Percentiles rank a stretch among this genome's conserved stretches.
Evolutionary conservation across 2,329 filamentous ascomycete genomes (phyloP).

Genomic region (Calonectria montana): DNA sequence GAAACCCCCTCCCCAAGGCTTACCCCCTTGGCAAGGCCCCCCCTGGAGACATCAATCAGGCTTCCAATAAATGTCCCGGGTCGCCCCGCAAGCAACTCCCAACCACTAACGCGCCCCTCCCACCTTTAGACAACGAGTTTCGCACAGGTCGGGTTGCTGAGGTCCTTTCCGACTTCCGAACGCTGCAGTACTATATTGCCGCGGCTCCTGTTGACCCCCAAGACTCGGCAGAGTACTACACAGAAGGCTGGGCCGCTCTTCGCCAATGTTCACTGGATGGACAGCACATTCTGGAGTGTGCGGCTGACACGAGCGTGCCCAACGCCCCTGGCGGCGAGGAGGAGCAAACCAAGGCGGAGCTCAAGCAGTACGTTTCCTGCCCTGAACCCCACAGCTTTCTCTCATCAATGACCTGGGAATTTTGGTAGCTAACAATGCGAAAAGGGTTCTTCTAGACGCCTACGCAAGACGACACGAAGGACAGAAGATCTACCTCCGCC

Average conservation of each 20-base stretch:
- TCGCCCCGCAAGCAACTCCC: conserved; percentile 17
- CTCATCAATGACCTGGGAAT: background rate
- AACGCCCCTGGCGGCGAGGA: conserved; percentile 63
- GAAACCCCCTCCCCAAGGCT: conserved; percentile 15
- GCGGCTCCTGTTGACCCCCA: conserved; percentile 65
- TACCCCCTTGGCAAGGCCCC: conserved; percentile 1
- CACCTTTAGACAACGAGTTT: conserved; percentile 66
- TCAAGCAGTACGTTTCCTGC: conserved; percentile 66
- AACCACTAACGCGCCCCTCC: conserved; percentile 33
- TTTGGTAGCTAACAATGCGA: conserved; percentile 17
- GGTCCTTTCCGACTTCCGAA: conserved; percentile 70
- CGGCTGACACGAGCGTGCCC: conserved; percentile 71
- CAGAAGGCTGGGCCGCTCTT: conserved; percentile 71
- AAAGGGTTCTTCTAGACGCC: conserved; percentile 69
- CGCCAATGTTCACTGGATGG: conserved; percentile 73
- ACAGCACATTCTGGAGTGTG: conserved; percentile 73
- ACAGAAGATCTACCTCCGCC: conserved; percentile 73
- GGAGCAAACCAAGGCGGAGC: conserved; percentile 71
- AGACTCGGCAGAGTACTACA: conserved; percentile 69
- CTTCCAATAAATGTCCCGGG: background rate
- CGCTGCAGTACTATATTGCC: conserved; percentile 71
- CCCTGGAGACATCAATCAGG: conserved; percentile 14
- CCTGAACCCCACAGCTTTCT: background rate
- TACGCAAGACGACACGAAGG: conserved; percentile 71
- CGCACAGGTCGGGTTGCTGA: conserved; percentile 71